Evolutionary conservation across 345 rosid genomes (phyloP).

Genomic region (Garcia nutans): DNA sequence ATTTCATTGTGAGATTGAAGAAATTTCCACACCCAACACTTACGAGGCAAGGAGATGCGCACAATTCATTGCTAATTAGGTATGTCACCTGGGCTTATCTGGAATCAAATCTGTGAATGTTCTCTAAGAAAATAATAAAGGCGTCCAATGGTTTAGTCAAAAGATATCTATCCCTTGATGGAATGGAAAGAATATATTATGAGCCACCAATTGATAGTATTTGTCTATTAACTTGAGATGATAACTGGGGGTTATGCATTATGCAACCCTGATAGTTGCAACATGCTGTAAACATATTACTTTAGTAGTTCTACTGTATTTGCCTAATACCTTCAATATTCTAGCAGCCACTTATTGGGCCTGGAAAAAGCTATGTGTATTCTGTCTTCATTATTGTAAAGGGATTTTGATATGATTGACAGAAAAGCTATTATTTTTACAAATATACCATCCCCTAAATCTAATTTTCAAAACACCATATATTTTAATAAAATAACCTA

Average conservation of each 20-base stretch:
- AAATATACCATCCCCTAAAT: too few species aligned
- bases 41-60: conserved; percentile 62
- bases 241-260: background rate
- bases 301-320: background rate
- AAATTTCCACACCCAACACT: too few species aligned
- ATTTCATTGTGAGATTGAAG: too few species aligned
- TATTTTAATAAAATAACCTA: too few species aligned
- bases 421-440: too few species aligned
- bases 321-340: background rate
- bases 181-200: background rate
- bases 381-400: background rate
- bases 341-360: background rate
- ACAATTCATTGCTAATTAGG: conserved; percentile 55
- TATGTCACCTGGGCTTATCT: conserved; percentile 17
- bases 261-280: conserved; percentile 28
- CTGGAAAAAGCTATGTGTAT: background rate
- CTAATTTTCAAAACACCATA: too few species aligned
- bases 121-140: background rate
- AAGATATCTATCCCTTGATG: background rate
- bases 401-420: background rate
- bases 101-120: conserved; percentile 4
- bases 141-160: background rate
- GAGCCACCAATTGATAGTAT: background rate
- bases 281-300: conserved; percentile 6
- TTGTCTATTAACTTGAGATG: conserved; percentile 1